Evolutionary conservation across 352 stramenopile genomes (phyloP), one percentile per base, ranked within the genome.

Genomic region (Halophytophthora polymorphica): DNA sequence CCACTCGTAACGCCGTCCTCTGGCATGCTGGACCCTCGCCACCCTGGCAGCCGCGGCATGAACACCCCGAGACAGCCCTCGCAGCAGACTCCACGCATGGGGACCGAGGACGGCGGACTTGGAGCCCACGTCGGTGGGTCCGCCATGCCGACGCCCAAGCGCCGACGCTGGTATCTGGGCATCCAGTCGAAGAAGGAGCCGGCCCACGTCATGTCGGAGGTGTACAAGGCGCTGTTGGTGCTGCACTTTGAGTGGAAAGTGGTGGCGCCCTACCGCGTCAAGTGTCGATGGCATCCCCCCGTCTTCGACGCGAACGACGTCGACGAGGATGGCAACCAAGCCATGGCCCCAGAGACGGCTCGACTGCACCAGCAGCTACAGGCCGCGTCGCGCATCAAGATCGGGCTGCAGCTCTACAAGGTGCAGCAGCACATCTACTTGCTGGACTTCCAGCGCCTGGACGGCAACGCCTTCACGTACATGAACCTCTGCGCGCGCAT

Each of bases 131-230:
- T 41, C 2, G 64, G 66, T 40, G 55, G 60, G 5, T 50, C 42
- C 25, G 50, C 31, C 5, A 54, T 58, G 6, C 74, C 75, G 8
- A 66, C 76, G 0, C 69, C 72, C 6, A 93, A 93, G 64, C 59
- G 80, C 35, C 82, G 96, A 64, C 70, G 96, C 58, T 99, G 97
- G 97, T 99, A 99, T 64, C 62, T 99, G 46, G 97, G 97, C 37
- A 99, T 99, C 65, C 97, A 99, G 81, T 98, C 89, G 63, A 99
- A 99, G 70, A 99, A 99, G 71, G 96, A 99, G 57, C 96, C 97
- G 11, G 96, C 95, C 29, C 96, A 99, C 62, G 97, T 99, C 31
- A 99, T 99, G 96, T 99, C 89, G 17, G 97, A 99, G 69, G 97
- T 99, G 22, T 99, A 99, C 81, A 98, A 98, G 67, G 96, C 96